phyloP scores from a whole-genome alignment of 2,329 filamentous ascomycete genomes.

The Plenodomus lindquistii region DNA sequence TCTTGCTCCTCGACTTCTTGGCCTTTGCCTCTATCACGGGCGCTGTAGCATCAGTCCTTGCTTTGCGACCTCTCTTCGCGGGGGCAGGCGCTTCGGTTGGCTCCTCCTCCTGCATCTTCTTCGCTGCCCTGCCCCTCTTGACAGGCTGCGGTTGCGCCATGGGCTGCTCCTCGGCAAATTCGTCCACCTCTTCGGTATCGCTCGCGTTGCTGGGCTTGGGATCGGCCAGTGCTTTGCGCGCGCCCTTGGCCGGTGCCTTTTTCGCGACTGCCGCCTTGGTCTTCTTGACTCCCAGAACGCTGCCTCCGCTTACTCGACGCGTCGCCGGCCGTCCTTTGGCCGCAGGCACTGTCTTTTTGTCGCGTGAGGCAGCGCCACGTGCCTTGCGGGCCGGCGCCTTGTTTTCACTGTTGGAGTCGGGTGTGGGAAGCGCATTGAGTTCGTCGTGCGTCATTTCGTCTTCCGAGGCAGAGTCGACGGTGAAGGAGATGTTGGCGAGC shows the following conservation, averaged over 20 bases:
- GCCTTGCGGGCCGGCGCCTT: slow-evolving; percentile 39
- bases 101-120: slow-evolving; percentile 46
- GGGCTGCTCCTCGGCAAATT: slow-evolving; percentile 38
- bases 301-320: slow-evolving; percentile 44
- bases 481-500: slow-evolving; percentile 42
- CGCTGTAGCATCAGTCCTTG: slow-evolving; percentile 23
- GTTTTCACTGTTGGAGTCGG: slow-evolving; percentile 48
- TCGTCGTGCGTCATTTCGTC: slow-evolving; percentile 46
- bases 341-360: slow-evolving; percentile 23
- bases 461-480: slow-evolving; percentile 47
- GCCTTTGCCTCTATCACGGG: slow-evolving; percentile 25
- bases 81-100: slow-evolving; percentile 23
- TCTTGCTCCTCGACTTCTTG: slow-evolving; percentile 35
- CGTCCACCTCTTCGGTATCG: slow-evolving; percentile 52
- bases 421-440: slow-evolving; percentile 41
- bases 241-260: slow-evolving; percentile 34
- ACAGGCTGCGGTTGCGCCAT: slow-evolving; percentile 26
- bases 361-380: slow-evolving; percentile 36
- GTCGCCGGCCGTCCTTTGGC: slow-evolving; percentile 41
- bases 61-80: slow-evolving; percentile 37
- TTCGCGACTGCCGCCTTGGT: slow-evolving; percentile 41
- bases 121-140: slow-evolving; percentile 47
- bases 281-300: slow-evolving; percentile 44
- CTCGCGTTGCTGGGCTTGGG: slow-evolving; percentile 45
- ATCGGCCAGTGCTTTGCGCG: slow-evolving; percentile 49